Base-by-base conservation (phyloP, 345 rosid species). In the Moricandia arvensis region DNA sequence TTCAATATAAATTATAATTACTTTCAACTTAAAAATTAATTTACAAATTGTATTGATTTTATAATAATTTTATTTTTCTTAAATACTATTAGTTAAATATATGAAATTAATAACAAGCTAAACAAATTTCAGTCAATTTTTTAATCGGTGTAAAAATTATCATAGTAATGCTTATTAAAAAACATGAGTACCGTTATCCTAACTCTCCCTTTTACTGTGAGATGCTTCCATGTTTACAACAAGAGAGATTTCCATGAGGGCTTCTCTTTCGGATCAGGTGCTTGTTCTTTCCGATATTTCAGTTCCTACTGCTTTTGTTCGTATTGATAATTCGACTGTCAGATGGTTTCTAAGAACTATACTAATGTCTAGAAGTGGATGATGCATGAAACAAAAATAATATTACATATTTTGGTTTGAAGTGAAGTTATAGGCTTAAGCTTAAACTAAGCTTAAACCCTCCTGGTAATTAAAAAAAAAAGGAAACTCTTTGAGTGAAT, bases 211-310 rank as follows among this genome's bases (percentile, higher is more conserved):
- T 55, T 55, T 4, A 11, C 31, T 55, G 60, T 30, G 60, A 55
- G 60, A 24, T 55, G 60, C 60, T 21, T 6, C 12, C 31, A 24
- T 55, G 60, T 8, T 10, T 55, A 55, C 60, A 55, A 31, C 60
- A 55, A 31, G 60, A 55, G 60, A 1, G 60, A 55, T 9, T 55
- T 55, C 60, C 60, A 29, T 55, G 60, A 55, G n/a, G 60, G 60
- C 31, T 55, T 55, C 60, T 0, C 31, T 24, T 55, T 55, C 60
- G 60, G 60, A 10, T 24, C 60, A n/a, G 60, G 31, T 10, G 12
- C 60, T 55, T 55, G 31, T 24, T 24, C 60, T 55, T 55, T 55
- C 10, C 59, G 27, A 6, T 18, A 54, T 17, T 54, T 21, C 29
- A 10, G 1, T 53, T 18, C 11, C 11, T 54, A 21, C n/a, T 55